Conservation (phyloP, 306 rosid species). For the Vigna nakashimae region DNA sequence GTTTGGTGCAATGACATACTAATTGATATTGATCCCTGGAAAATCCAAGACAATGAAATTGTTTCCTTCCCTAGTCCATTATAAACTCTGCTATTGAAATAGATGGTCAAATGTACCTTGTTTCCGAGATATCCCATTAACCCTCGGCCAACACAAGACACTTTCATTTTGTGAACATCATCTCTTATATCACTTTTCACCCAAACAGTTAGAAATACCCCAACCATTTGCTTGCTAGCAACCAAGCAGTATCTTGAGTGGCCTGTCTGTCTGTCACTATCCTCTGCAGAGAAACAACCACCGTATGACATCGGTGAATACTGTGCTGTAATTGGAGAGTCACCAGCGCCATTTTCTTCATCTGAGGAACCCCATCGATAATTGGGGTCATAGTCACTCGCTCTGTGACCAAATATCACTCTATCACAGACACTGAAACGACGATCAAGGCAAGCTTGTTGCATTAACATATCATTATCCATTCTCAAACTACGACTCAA, state of each 20-base stretch:
- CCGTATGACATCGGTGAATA: slow-evolving; percentile 65
- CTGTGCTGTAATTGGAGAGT: slow-evolving; percentile 64
- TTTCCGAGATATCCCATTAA: slow-evolving; percentile 96
- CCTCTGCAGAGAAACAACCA: slow-evolving; percentile 63
- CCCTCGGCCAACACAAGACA: slow-evolving; percentile 94
- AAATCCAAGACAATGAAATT: slow-evolving; percentile 53
- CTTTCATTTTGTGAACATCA: slow-evolving; percentile 75
- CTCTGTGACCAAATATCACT: slow-evolving; percentile 66
- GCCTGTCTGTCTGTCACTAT: slow-evolving; percentile 71
- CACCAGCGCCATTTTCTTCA: slow-evolving; percentile 74
- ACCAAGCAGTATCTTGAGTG: slow-evolving; percentile 79
- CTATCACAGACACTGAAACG: slow-evolving; percentile 84
- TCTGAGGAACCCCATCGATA: slow-evolving; percentile 80
- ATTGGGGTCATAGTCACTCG: slow-evolving; percentile 76
- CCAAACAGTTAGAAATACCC: slow-evolving; percentile 83
- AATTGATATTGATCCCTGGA: slow-evolving; percentile 91
- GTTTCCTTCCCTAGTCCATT: slow-evolving; percentile 25
- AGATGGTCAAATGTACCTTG: slow-evolving; percentile 60
- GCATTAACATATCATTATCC: slow-evolving; percentile 65
- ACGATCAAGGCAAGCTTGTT: slow-evolving; percentile 71
- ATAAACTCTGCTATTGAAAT: slow-evolving; percentile 27
- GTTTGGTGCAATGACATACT: slow-evolving; percentile 95
- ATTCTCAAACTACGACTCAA: slow-evolving; percentile 88
- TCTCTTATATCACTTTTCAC: slow-evolving; percentile 76
- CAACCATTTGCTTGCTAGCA: slow-evolving; percentile 96